Evolutionary conservation across 2,329 filamentous ascomycete species (phyloP).

Genomic region (Beauveria brongniartii): DNA sequence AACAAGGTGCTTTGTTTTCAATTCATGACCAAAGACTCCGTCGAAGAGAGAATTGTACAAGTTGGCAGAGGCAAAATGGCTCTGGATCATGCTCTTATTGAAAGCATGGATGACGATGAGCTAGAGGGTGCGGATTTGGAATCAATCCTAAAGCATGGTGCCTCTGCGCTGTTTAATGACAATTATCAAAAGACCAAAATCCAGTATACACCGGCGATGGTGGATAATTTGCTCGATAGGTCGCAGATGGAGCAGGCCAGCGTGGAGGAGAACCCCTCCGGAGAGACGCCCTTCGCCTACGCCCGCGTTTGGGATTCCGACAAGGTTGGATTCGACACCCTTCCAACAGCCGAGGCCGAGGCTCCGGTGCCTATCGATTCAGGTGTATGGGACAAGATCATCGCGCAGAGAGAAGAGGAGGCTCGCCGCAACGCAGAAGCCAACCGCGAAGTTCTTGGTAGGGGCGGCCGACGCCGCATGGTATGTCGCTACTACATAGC

Average conservation of each 20-base stretch:
- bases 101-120: slow-evolving; percentile 80
- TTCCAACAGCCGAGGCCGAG: slow-evolving; percentile 44
- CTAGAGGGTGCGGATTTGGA: slow-evolving; percentile 73
- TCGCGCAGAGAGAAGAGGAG: slow-evolving; percentile 71
- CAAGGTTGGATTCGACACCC: slow-evolving; percentile 56
- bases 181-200: slow-evolving; percentile 64
- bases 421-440: slow-evolving; percentile 63
- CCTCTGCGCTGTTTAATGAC: slow-evolving; percentile 76
- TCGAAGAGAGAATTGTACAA: slow-evolving; percentile 93
- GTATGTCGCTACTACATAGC: slow-evolving; percentile 18
- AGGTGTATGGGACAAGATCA: slow-evolving; percentile 82
- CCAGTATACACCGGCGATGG: slow-evolving; percentile 67
- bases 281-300: slow-evolving; percentile 78
- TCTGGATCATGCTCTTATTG: slow-evolving; percentile 88
- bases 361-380: slow-evolving; percentile 50
- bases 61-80: slow-evolving; percentile 95
- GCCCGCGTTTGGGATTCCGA: slow-evolving; percentile 91
- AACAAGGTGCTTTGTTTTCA: slow-evolving; percentile 95
- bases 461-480: slow-evolving; percentile 66
- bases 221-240: slow-evolving; percentile 88
- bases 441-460: slow-evolving; percentile 68
- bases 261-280: slow-evolving; percentile 52
- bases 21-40: slow-evolving; percentile 78
- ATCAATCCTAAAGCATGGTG: slow-evolving; percentile 80
- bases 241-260: slow-evolving; percentile 69